These are phyloP conservation scores for Pseudogymnoascus sp. DNA, from an alignment of 2,329 filamentous ascomycete genomes.

Conservation along the genomic window DNA sequence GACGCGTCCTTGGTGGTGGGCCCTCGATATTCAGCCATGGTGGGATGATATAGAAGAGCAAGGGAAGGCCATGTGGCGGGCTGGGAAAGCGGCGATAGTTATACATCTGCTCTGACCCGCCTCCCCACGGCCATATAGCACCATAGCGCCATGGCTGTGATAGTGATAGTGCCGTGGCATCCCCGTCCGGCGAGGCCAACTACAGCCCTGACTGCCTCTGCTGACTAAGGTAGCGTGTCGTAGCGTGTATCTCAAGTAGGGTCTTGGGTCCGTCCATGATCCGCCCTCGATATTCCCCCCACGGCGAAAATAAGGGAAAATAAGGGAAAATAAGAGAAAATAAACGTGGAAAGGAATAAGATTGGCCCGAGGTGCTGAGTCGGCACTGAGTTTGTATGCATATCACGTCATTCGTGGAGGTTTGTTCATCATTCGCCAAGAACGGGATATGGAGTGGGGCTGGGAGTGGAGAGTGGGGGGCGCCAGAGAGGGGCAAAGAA, in stretches of 20 bases:
- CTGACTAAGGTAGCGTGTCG: not conserved
- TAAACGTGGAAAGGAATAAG: not conserved
- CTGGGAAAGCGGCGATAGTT: not conserved
- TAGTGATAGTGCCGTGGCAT: not conserved
- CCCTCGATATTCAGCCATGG: slow-evolving; percentile 1
- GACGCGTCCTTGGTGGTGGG: not conserved
- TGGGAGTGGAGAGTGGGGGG: not conserved
- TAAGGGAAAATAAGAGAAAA: not conserved
- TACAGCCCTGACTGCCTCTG: not conserved
- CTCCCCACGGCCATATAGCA: not conserved
- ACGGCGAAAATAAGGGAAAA: not conserved
- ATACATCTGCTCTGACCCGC: not conserved
- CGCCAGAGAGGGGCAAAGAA: not conserved
- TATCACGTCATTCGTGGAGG: not conserved
- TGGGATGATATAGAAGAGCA: not conserved
- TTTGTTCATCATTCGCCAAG: slow-evolving; percentile 3
- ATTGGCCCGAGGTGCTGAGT: not conserved
- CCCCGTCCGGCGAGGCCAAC: not conserved
- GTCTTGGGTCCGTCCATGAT: not conserved
- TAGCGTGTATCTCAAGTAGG: not conserved
- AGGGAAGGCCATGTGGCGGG: not conserved
- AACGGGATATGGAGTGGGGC: not conserved
- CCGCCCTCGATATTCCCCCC: not conserved
- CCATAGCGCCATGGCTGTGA: not conserved
- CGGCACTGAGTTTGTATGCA: not conserved